Evolutionary conservation across 176 grass and related monocot genomes (phyloP), one percentile per base, ranked within the genome.

Genomic region (sorghum (Sorghum bicolor)): DNA sequence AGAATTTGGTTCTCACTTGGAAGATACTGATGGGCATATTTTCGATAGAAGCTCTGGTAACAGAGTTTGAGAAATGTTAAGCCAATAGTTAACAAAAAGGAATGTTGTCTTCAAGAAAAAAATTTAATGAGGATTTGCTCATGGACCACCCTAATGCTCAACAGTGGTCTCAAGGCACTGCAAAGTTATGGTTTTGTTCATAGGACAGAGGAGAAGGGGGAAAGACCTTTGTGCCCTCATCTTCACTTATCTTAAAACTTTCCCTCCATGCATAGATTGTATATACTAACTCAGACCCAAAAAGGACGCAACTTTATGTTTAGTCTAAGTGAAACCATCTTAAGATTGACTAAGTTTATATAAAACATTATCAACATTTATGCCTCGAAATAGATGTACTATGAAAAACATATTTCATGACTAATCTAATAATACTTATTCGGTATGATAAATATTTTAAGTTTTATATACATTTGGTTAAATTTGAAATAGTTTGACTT

Each of bases 11-110:
- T 12, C 66, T 71, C n/a, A 8, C 24, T 33, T 47, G 67, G 84
- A 72, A 86, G 67, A 44, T 79, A 86, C 26, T 28, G 6, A 12
- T 37, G 6, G 30, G 66, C 66, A 47, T 79, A 79, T 19, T 72
- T 61, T 26, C 10, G 55, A 24, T 4, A 25, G 41, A 86, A 25
- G 6, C 32, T 10, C 75, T 86, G 28, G 9, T 67, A 8, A 20
- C 16, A 84, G 31, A 38, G 26, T 67, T 67, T 5, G 37, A 72
- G 26, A 32, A 32, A 62, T 41, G 37, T 34, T 58, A 81, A 19
- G 38, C 52, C 38, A n/a, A 57, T 17, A 20, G 6, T 16, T 3
- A 25, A 41, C 29, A 41, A 24, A 70, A 37, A 69, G 7, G 25
- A 64, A 31, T 24, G 30, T 64, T 64, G 12, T 64, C 25, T 64